Evolutionary conservation across 1,284 basidiomycete genomes (phyloP), one percentile per base, ranked within the genome.

Genomic region (Tremellales sp.): DNA sequence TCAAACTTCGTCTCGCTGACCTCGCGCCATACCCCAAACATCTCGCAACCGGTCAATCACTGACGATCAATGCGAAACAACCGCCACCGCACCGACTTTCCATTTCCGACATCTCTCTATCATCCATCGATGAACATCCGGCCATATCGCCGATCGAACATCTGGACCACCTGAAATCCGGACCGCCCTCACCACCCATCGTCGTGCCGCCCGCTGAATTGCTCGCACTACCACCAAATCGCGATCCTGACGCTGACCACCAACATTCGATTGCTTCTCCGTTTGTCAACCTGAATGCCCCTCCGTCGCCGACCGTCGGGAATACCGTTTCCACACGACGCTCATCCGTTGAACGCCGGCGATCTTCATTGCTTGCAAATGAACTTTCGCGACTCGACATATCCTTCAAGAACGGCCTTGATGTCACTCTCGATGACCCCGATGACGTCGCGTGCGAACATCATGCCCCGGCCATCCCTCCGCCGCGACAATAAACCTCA

Each of bases 111-210:
- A 46, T 40, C 37, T 21, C 25, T 17, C n/a, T 40, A 7, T 23
- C 23, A 22, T 42, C 25, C 24, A 27, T 26, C 40, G 12, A 41
- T 31, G 48, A 52, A 48, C 51, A 46, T 15, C 46, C 49, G 19
- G 41, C 52, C 21, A 56, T 58, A 4, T 60, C 60, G 13, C 58
- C 54, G 2, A 36, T 64, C 49, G 54, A 57, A 42, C 60, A 60
- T 48, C 44, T 62, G 25, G 52, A 51, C 24, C 48, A 61, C 43
- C 54, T 64, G 0, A 48, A 55, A 22, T 48, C 53, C 3, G 53
- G 61, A 13, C 64, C 64, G 4, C 45, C 55, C 21, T 68, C 66
- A 3, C 66, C 66, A 17, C 64, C 64, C 6, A 62, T 68, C 29
- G 42, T 51, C 3, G 47, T 57, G n/a, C 56, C 60, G 15, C 44